Evolutionary conservation across 2,329 filamentous ascomycete species (phyloP).

Genomic region (Ilyonectria destructans): DNA sequence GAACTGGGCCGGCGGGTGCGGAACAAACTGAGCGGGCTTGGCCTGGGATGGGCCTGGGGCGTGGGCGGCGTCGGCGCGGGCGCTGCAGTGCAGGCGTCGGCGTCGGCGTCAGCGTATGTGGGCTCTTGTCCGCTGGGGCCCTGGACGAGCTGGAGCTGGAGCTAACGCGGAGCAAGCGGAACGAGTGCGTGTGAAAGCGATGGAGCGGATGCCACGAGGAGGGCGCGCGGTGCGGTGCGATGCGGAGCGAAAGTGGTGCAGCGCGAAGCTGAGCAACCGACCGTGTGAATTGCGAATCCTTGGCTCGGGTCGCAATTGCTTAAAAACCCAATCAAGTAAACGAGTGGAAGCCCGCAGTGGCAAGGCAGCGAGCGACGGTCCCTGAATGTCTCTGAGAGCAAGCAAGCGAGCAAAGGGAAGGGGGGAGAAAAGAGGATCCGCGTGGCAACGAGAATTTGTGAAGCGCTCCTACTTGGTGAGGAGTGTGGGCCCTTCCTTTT

Average conservation of each 20-base stretch:
- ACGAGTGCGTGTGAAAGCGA: constrained; percentile 38
- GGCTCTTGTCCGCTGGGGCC: constrained; percentile 9
- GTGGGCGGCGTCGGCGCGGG: constrained; percentile 8
- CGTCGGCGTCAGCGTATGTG: constrained; percentile 5
- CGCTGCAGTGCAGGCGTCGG: constrained; percentile 19
- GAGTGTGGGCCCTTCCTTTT: neutral
- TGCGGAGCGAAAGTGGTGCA: constrained; percentile 23
- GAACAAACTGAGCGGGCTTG: constrained; percentile 39
- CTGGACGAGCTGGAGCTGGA: constrained; percentile 33
- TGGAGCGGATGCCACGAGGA: constrained; percentile 37
- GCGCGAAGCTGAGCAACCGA: constrained; percentile 15
- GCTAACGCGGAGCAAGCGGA: constrained; percentile 43
- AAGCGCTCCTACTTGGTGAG: constrained; percentile 17
- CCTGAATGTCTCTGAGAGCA: constrained; percentile 26
- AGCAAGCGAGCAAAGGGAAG: neutral
- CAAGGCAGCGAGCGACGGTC: constrained; percentile 15
- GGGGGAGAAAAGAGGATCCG: constrained; percentile 12
- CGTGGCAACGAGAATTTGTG: constrained; percentile 10
- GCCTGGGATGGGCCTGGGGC: constrained; percentile 13
- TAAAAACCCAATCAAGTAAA: constrained; percentile 24
- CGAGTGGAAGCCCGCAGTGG: constrained; percentile 15
- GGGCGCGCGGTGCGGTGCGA: constrained; percentile 35
- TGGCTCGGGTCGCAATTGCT: constrained; percentile 20
- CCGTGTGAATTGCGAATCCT: constrained; percentile 8
- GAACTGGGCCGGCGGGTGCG: constrained; percentile 39